Conservation (phyloP, 139 green algal genomes). For the Asterochloris erici region DNA sequence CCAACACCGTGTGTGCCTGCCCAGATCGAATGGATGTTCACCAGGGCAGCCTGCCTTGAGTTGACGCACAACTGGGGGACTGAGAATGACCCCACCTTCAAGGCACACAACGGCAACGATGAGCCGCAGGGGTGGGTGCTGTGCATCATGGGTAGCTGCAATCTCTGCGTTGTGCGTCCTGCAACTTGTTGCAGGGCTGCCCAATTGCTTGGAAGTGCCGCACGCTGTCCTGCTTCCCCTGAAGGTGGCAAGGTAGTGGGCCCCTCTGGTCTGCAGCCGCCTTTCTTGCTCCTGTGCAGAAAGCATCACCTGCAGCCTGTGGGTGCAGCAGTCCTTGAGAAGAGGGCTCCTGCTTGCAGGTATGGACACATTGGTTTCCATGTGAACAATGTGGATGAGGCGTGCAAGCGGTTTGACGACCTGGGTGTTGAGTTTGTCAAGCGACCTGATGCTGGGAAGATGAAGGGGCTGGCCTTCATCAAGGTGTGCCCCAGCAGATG, state of each 20-base stretch:
- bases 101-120: slow-evolving; percentile 89
- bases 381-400: slow-evolving; percentile 81
- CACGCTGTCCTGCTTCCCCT: too few relatives aligned
- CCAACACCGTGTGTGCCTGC: background rate
- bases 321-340: too few relatives aligned
- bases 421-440: slow-evolving; percentile 91
- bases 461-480: slow-evolving; percentile 71
- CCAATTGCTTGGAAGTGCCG: too few relatives aligned
- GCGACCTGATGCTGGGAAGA: slow-evolving; percentile 76
- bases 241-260: too few relatives aligned
- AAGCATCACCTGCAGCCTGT: too few relatives aligned
- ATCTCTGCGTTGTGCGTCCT: too few relatives aligned
- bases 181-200: too few relatives aligned
- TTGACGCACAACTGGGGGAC: slow-evolving; percentile 92
- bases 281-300: too few relatives aligned
- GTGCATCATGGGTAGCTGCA: too few relatives aligned
- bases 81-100: slow-evolving; percentile 68
- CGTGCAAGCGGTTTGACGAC: slow-evolving; percentile 70
- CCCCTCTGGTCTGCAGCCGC: too few relatives aligned
- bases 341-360: too few relatives aligned
- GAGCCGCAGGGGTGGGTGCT: slow-evolving; percentile 74
- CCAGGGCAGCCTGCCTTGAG: slow-evolving; percentile 51
- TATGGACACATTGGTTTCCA: slow-evolving; percentile 81
- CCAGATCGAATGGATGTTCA: slow-evolving; percentile 56
- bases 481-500: slow-evolving; percentile 21